Conservation (phyloP, 140 eudicot species). For the Flaveria floridana region DNA sequence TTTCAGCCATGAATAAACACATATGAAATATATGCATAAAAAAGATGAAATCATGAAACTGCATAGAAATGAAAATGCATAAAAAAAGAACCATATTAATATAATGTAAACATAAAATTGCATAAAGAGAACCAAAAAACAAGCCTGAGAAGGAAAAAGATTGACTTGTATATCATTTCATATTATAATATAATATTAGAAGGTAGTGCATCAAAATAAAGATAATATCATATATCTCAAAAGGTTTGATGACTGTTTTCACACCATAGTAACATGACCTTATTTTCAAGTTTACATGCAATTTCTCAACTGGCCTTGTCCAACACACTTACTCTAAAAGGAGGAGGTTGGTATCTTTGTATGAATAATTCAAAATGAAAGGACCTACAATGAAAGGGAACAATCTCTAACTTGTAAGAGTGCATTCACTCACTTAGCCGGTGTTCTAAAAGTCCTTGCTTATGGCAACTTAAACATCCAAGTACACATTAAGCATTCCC, state of each 20-base stretch:
- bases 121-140: neutral
- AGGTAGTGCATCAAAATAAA: neutral
- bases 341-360: neutral
- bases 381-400: neutral
- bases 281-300: neutral
- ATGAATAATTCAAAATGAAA: neutral
- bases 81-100: neutral
- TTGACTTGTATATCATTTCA: neutral
- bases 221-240: slow-evolving; percentile 5
- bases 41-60: neutral
- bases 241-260: neutral
- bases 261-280: neutral
- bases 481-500: neutral
- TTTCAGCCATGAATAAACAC: slow-evolving; percentile 1
- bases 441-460: neutral
- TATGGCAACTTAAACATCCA: neutral
- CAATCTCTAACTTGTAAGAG: neutral
- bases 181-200: neutral
- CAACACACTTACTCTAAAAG: neutral
- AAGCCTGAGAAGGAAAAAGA: slow-evolving; percentile 6
- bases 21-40: slow-evolving; percentile 14
- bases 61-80: neutral
- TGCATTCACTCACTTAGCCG: slow-evolving; percentile 6
- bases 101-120: neutral
- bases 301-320: neutral